These are phyloP conservation scores for Microthlaspi erraticum DNA, from an alignment of 345 rosid genomes.

Conservation along the genomic window DNA sequence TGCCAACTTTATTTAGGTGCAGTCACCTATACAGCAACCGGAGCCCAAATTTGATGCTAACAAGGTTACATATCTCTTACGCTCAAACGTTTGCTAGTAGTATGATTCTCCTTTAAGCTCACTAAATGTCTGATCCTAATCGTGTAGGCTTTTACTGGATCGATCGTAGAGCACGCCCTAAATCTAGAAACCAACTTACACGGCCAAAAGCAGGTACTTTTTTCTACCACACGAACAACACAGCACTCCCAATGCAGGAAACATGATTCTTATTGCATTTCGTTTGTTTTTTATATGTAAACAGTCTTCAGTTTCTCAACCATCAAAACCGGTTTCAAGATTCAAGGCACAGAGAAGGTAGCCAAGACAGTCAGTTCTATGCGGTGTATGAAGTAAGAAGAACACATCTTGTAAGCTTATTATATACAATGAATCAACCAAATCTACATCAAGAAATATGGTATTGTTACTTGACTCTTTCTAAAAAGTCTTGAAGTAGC, in stretches of 20 bases:
- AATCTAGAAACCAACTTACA: constrained; percentile 41
- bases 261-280: constrained; percentile 23
- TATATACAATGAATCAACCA: constrained; percentile 20
- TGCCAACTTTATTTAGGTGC: constrained; percentile 29
- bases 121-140: constrained; percentile 11
- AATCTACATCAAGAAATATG: constrained; percentile 3
- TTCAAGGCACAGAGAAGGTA: constrained; percentile 78
- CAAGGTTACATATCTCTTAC: constrained; percentile 50
- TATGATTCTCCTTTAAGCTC: not conserved
- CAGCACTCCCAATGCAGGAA: not conserved
- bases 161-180: constrained; percentile 64
- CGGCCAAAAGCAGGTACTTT: constrained; percentile 53
- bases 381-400: constrained; percentile 25
- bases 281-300: constrained; percentile 31
- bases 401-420: constrained; percentile 23
- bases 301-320: constrained; percentile 59
- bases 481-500: constrained; percentile 54
- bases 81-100: not conserved
- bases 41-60: constrained; percentile 50
- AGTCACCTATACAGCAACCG: constrained; percentile 51
- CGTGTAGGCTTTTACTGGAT: constrained; percentile 78
- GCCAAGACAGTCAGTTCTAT: constrained; percentile 3
- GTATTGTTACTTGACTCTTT: constrained; percentile 20
- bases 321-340: constrained; percentile 79
- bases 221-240: not conserved